Conservation (phyloP, 2,329 filamentous ascomycete species). For the Fusarium palustre region DNA sequence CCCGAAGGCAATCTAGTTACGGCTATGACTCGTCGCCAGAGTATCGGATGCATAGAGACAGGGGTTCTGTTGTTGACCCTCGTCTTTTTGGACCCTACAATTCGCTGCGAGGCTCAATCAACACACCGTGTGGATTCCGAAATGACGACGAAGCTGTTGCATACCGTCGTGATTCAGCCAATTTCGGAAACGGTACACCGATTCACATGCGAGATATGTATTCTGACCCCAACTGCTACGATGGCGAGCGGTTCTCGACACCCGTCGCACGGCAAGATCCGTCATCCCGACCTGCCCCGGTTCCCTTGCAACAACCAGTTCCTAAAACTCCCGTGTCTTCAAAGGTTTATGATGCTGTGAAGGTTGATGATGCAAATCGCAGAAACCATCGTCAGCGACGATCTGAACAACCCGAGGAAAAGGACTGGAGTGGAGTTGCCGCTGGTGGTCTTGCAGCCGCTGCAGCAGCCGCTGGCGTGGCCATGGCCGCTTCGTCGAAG, state of each 20-base stretch:
- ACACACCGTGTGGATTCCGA: slow-evolving; percentile 65
- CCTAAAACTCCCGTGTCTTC: slow-evolving; percentile 79
- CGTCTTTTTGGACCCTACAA: slow-evolving; percentile 70
- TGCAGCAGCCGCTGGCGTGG: slow-evolving; percentile 58
- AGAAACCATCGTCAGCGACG: slow-evolving; percentile 51
- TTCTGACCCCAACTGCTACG: slow-evolving; percentile 71
- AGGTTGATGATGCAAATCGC: slow-evolving; percentile 54
- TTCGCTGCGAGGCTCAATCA: slow-evolving; percentile 68
- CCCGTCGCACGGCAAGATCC: slow-evolving; percentile 57
- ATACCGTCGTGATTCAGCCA: slow-evolving; percentile 43
- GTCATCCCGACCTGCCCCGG: slow-evolving; percentile 65
- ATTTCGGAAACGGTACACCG: slow-evolving; percentile 35
- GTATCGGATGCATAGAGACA: slow-evolving; percentile 48
- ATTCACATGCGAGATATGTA: slow-evolving; percentile 71
- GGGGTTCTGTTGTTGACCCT: slow-evolving; percentile 67
- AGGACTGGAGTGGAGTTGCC: slow-evolving; percentile 58
- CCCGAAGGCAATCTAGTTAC: slow-evolving; percentile 44
- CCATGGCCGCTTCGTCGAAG: slow-evolving; percentile 45
- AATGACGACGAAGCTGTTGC: slow-evolving; percentile 51
- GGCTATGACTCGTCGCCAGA: slow-evolving; percentile 24
- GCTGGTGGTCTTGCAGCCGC: slow-evolving; percentile 63
- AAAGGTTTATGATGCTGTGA: slow-evolving; percentile 70
- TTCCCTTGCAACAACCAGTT: slow-evolving; percentile 86
- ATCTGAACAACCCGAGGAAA: slow-evolving; percentile 54
- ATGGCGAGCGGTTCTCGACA: slow-evolving; percentile 65